phyloP scores from a whole-genome alignment of 129 eudicot species.

The Escallonia herrerae region DNA sequence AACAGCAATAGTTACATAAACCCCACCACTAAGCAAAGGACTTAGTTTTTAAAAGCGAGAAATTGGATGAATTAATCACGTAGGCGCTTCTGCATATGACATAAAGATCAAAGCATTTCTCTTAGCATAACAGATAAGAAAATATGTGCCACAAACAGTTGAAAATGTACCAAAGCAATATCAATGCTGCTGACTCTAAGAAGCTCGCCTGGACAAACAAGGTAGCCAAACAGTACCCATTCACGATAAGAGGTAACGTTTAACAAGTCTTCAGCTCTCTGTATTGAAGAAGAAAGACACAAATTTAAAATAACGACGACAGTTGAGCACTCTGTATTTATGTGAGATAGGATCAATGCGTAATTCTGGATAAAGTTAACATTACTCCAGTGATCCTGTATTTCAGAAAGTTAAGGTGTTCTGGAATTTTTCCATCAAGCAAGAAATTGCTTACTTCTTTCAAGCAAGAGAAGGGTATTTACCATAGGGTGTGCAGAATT shows the following conservation, averaged over 20 bases:
- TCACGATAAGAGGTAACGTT: conserved; percentile 94
- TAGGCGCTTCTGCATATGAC: too few species aligned
- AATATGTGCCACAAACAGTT: background rate
- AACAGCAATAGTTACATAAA: too few species aligned
- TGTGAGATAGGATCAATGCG: background rate
- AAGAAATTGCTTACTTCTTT: too few species aligned
- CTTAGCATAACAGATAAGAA: too few species aligned
- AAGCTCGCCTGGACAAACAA: conserved; percentile 99
- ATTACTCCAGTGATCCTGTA: conserved; percentile 5
- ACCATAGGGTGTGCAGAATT: conserved; percentile 99
- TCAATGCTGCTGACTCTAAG: conserved; percentile 98
- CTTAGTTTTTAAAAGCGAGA: too few species aligned
- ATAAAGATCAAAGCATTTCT: too few species aligned
- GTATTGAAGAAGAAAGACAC: conserved; percentile 12
- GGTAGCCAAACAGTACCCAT: conserved; percentile 97
- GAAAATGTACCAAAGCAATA: conserved; percentile 75
- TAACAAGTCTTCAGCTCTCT: conserved; percentile 99
- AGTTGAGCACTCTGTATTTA: background rate
- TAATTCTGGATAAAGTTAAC: conserved; percentile 1
- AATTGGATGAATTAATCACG: too few species aligned
- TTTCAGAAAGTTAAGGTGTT: conserved; percentile 1
- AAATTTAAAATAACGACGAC: background rate
- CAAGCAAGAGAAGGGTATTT: conserved; percentile 7
- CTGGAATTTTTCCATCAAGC: conserved; percentile 2
- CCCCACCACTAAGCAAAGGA: too few species aligned